A percentile compares a stretch with the other conserved stretches of the same genome.
Conservation (phyloP, 2,329 filamentous ascomycete species). For the Talaromyces sp. region DNA sequence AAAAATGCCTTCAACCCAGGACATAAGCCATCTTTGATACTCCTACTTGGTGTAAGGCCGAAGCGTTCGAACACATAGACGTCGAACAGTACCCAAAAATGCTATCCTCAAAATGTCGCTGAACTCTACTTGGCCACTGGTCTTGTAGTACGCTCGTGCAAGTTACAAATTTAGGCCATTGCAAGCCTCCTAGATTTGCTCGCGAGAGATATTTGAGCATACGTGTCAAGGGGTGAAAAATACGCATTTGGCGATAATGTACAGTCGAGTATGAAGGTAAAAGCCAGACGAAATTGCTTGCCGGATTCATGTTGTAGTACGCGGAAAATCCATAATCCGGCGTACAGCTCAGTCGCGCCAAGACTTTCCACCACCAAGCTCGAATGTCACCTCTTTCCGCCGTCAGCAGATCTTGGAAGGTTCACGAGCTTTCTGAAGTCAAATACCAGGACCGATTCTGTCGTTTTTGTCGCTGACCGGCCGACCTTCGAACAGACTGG, state of each 20-base stretch:
- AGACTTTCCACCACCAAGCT: slow-evolving; percentile 7
- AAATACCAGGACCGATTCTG: neutral
- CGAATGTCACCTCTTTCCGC: slow-evolving; percentile 1
- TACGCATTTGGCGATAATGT: neutral
- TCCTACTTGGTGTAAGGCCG: neutral
- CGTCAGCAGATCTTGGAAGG: neutral
- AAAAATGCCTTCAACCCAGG: neutral
- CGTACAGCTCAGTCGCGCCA: neutral
- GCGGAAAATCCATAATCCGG: slow-evolving; percentile 9
- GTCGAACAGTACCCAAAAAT: neutral
- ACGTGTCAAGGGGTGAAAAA: neutral
- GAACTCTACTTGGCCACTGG: neutral
- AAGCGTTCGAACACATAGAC: neutral
- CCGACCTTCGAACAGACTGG: neutral
- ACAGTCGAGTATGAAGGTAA: neutral
- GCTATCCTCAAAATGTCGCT: neutral
- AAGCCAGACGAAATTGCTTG: neutral
- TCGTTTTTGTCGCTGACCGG: neutral
- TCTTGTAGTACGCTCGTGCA: neutral
- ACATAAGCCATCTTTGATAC: neutral
- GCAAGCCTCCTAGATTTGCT: neutral
- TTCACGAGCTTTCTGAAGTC: neutral
- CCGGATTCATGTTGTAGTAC: neutral
- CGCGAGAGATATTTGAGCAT: neutral
- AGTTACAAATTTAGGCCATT: neutral